Base-by-base conservation (phyloP, 768 basidiomycete genomes). In the Lactarius indigo region DNA sequence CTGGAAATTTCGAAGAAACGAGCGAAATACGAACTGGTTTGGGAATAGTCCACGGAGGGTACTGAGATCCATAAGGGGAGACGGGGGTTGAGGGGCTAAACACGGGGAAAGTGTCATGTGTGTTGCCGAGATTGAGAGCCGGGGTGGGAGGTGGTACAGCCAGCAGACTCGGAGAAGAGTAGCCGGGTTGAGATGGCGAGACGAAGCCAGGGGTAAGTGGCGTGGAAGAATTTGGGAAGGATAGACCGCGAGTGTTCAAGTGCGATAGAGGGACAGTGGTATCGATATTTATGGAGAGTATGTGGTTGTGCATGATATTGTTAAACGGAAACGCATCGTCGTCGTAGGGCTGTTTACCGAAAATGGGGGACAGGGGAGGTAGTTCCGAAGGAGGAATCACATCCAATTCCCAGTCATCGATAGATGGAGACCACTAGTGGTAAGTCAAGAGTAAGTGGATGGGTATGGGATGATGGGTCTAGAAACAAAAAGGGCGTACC, bases 201-300 rank as follows among this genome's bases (percentile, higher is more conserved):
- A 69, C 47, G 35, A 65, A 63, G 31, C 54, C 68, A 23, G 70
- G 70, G 20, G 68, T 70, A 15, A 39, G 18, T 20, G 69, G 69
- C 15, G 65, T 67, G 15, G 66, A 41, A 1, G 63, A 30, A 35
- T 60, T 41, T 1, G 68, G 62, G 17, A 68, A 70, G 17, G 59
- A 33, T 31, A 64, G 63, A 9, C 68, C 59, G 20, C 12, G 33
- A 23, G 35, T 8, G n/a, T 58, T 50, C 20, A 59, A 13, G 52
- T 61, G 64, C 4, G 68, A n/a, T 56, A 55, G 47, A 58, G 42
- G 54, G 50, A 61, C 15, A 35, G 8, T 44, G 26, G 47, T 65
- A 65, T 70, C 63, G 44, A 68, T 30, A 56, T 61, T 64, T 17
- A 70, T 70, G 20, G 60, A 52, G 44, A 58, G 70, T 33, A 64